A percentile compares a stretch with the other conserved stretches of the same genome.
These are phyloP conservation scores for Scedosporium boydii DNA, from an alignment of 2,329 filamentous ascomycete genomes.

Conservation along the genomic window DNA sequence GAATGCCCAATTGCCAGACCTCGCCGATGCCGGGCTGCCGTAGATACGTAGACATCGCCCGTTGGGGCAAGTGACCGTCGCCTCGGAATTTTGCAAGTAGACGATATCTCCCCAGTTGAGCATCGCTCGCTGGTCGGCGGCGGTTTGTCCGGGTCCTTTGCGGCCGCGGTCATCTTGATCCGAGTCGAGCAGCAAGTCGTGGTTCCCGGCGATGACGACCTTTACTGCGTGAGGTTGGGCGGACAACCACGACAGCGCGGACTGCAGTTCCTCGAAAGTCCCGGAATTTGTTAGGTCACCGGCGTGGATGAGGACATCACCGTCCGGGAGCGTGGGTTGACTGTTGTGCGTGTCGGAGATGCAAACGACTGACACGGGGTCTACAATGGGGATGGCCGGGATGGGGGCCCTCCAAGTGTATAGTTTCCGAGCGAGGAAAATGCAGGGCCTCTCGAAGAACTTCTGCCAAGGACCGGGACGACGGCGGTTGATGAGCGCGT, in stretches of 20 bases:
- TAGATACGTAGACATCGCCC: constrained; percentile 60
- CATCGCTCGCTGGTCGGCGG: no score
- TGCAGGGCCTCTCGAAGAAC: not conserved
- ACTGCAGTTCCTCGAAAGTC: no score
- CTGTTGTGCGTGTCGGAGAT: constrained; percentile 79
- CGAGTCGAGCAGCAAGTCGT: constrained; percentile 77
- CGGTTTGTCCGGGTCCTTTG: constrained; percentile 9
- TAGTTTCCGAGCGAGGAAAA: not conserved
- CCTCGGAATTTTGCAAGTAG: constrained; percentile 59
- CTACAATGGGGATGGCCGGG: not conserved
- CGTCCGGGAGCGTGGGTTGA: constrained; percentile 47
- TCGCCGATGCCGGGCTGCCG: constrained; percentile 72
- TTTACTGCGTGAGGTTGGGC: constrained; percentile 61
- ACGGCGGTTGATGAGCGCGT: not conserved
- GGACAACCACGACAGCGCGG: constrained; percentile 38
- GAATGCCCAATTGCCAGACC: constrained; percentile 60
- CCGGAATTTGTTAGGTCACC: constrained; percentile 60
- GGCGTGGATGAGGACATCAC: constrained; percentile 82
- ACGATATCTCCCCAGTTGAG: constrained; percentile 56
- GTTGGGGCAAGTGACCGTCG: constrained; percentile 51
- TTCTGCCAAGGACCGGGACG: not conserved
- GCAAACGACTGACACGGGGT: constrained; percentile 52
- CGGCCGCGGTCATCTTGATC: constrained; percentile 17
- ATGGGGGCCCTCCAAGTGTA: not conserved
- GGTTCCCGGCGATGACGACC: constrained; percentile 77